Conservation (phyloP, 2,329 filamentous ascomycete species). For the Immersiporthe knoxdaviesiana region DNA sequence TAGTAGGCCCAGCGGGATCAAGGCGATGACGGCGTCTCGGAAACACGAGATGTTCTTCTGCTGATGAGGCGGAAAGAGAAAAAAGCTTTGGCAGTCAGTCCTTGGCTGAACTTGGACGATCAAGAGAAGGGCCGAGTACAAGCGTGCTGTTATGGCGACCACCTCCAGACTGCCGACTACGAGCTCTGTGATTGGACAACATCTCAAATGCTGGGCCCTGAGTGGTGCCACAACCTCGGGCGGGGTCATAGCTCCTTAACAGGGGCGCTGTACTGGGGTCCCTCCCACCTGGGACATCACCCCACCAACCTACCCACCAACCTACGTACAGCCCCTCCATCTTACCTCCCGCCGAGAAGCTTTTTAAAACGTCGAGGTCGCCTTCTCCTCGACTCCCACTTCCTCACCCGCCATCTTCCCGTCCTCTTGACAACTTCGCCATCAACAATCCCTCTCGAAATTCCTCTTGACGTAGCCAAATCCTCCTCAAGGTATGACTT, state of each 20-base stretch:
- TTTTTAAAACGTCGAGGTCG: constrained; percentile 28
- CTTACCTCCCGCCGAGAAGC: constrained; percentile 22
- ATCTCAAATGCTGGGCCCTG: background rate
- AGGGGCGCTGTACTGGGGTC: constrained; percentile 1
- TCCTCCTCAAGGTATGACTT: constrained; percentile 23
- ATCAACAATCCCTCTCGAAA: background rate
- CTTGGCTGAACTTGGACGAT: background rate
- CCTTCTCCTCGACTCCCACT: constrained; percentile 17
- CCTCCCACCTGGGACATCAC: constrained; percentile 14
- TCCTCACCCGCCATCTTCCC: constrained; percentile 14
- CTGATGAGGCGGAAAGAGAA: constrained; percentile 17
- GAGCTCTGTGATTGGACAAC: constrained; percentile 1
- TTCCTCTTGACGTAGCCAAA: constrained; percentile 17
- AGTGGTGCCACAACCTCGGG: constrained; percentile 14
- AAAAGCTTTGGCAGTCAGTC: too few relatives aligned
- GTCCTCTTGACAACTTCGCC: constrained; percentile 19
- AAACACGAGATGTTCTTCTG: constrained; percentile 26
- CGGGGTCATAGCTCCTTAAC: constrained; percentile 18
- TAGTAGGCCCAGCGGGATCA: background rate
- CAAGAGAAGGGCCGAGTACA: constrained; percentile 12
- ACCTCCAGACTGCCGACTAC: background rate
- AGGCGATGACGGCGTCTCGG: constrained; percentile 23
- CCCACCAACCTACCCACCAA: too few relatives aligned
- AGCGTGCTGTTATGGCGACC: background rate
- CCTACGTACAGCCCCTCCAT: constrained; percentile 20